Evolutionary conservation across 306 rosid species (phyloP).

Genomic region (Trichosanthes truncata): DNA sequence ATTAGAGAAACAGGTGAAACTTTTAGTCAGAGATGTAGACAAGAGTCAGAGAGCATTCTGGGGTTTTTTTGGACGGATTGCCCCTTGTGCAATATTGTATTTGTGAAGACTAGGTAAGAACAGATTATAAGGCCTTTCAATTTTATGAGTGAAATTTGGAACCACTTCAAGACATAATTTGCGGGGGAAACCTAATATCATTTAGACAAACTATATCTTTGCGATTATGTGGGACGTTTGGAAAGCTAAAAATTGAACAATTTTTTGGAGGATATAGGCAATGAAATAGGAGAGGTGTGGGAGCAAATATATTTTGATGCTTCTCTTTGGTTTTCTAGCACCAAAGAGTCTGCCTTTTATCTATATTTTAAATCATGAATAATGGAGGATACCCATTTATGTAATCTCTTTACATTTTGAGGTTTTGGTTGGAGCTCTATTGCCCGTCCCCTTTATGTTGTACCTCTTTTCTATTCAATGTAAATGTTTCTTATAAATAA

Average conservation of each 20-base stretch:
- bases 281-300: not conserved
- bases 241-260: not conserved
- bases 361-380: not conserved
- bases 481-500: not conserved
- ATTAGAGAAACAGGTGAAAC: slow-evolving; percentile 68
- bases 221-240: not conserved
- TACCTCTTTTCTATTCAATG: not conserved
- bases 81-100: slow-evolving; percentile 64
- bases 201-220: not conserved
- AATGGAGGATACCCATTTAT: not conserved
- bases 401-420: not conserved
- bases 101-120: slow-evolving; percentile 80
- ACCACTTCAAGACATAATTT: not conserved
- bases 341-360: not conserved
- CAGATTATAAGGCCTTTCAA: not conserved
- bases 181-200: not conserved
- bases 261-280: not conserved
- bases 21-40: slow-evolving; percentile 66
- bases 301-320: not conserved
- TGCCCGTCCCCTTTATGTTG: not conserved
- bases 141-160: not conserved
- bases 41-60: slow-evolving; percentile 78
- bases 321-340: not conserved
- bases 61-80: slow-evolving; percentile 98
- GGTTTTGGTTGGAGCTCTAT: not conserved